Percentiles rank a stretch among this genome's conserved stretches.
Evolutionary conservation across 2,329 filamentous ascomycete species (phyloP).

Genomic region (Beauveria pseudobassiana): DNA sequence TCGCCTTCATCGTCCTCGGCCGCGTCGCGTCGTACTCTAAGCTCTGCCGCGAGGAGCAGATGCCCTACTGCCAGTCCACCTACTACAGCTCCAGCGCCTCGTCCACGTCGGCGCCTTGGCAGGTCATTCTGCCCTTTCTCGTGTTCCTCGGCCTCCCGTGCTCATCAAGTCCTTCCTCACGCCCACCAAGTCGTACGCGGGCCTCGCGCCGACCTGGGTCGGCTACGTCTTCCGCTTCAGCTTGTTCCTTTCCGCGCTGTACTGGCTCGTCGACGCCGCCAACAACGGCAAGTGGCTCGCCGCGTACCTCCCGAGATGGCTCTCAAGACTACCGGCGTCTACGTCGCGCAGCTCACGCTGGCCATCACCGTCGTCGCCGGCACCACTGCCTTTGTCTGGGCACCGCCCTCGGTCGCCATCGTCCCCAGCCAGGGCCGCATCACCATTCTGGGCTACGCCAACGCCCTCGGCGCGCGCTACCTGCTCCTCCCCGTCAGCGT

Average conservation of each 20-base stretch:
- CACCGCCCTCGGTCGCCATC: slow-evolving; percentile 76
- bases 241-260: slow-evolving; percentile 67
- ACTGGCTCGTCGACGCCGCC: slow-evolving; percentile 85
- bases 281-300: slow-evolving; percentile 79
- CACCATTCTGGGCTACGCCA: slow-evolving; percentile 83
- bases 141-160: slow-evolving; percentile 60
- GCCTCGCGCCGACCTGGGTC: slow-evolving; percentile 78
- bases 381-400: slow-evolving; percentile 76
- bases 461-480: slow-evolving; percentile 86
- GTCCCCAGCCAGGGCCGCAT: slow-evolving; percentile 50
- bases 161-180: slow-evolving; percentile 73
- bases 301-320: slow-evolving; percentile 42
- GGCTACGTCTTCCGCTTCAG: slow-evolving; percentile 70
- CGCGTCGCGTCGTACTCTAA: slow-evolving; percentile 80
- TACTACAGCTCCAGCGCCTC: slow-evolving; percentile 91
- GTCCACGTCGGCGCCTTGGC: slow-evolving; percentile 88
- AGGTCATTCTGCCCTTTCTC: slow-evolving; percentile 72
- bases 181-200: slow-evolving; percentile 81
- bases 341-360: slow-evolving; percentile 72
- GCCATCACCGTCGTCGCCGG: slow-evolving; percentile 77
- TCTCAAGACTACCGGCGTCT: slow-evolving; percentile 67
- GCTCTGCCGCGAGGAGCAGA: slow-evolving; percentile 94
- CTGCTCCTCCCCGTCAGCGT: slow-evolving; percentile 76
- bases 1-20: slow-evolving; percentile 72
- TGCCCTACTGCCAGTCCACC: slow-evolving; percentile 91